These are phyloP conservation scores for Botrytis byssoidea DNA, from an alignment of 2,329 filamentous ascomycete species.

Conservation along the genomic window DNA sequence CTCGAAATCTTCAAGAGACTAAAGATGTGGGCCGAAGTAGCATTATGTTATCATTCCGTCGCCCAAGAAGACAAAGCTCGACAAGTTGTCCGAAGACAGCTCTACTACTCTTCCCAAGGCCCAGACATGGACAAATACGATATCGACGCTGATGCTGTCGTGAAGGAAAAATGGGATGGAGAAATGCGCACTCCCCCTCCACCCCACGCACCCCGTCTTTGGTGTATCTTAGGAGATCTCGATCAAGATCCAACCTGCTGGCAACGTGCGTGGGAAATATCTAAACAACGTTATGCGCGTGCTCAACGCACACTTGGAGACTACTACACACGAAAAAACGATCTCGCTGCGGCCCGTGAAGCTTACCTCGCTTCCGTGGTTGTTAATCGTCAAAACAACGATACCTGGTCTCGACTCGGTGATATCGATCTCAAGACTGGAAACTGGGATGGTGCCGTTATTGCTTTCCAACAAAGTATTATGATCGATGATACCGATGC, in stretches of 20 bases:
- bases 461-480: constrained; percentile 81
- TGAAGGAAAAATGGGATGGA: constrained; percentile 58
- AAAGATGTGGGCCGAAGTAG: constrained; percentile 91
- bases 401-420: constrained; percentile 86
- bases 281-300: constrained; percentile 74
- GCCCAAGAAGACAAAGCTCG: constrained; percentile 75
- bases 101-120: constrained; percentile 65
- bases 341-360: constrained; percentile 67
- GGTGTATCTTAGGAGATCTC: constrained; percentile 91
- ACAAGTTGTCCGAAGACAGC: constrained; percentile 70
- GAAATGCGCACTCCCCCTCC: constrained; percentile 69
- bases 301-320: constrained; percentile 87
- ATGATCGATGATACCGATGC: constrained; percentile 85
- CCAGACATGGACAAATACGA: constrained; percentile 42
- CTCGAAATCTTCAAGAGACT: constrained; percentile 94
- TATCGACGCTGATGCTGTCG: constrained; percentile 53
- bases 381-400: constrained; percentile 77
- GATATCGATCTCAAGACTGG: constrained; percentile 80
- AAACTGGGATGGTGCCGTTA: constrained; percentile 73
- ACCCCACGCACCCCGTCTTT: constrained; percentile 79
- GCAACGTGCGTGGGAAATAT: constrained; percentile 84
- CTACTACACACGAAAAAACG: constrained; percentile 64
- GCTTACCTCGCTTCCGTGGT: constrained; percentile 76
- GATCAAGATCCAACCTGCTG: constrained; percentile 74
- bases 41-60: constrained; percentile 65